Base-by-base conservation (phyloP, 2,329 filamentous ascomycete species). In the Stenocarpella maydis region DNA sequence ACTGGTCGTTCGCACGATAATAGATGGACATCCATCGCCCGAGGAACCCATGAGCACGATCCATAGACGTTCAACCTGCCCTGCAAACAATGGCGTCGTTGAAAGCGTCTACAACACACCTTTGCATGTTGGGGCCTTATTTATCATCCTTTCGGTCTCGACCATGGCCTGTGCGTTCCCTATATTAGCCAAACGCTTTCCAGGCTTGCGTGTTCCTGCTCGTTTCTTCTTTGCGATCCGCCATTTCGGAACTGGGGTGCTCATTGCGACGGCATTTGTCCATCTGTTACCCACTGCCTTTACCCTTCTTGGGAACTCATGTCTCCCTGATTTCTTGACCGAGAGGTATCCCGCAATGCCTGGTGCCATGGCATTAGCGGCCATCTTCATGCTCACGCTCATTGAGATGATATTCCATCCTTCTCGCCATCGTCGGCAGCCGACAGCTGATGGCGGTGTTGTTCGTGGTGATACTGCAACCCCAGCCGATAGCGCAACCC, bases 81-180 rank as follows among this genome's bases (percentile, higher is more conserved):
- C 54, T 41, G 37, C 15, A 15, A 58, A 58, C 21, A 58, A 41
- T 26, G 54, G 54, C 17, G 54, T 58, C 3, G 54, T 41, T 19
- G 54, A 58, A 15, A 43, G 9, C 26, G 54, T 58, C 6, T 58
- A 58, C 21, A 58, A 58, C 4, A 58, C 37, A 4, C 54, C 37
- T 28, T 10, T 58, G 37, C 54, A 58, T n/a, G 54, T 58, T 12
- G 54, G 54, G 8, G 54, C 54, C 21, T 43, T 58, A 6, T 58
- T 58, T 15, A 58, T 58, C 54, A 58, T 58, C 54, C 54, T 58
- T 4, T 26, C 17, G 9, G 54, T 58, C 37, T 58, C 54, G 37
- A 58, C 54, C 24, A 58, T 24, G 21, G 54, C 54, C 12, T 58
- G 54, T 24, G 54, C 54, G 17, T 58, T 58, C 54, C 54, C 54